Base-by-base conservation (phyloP, 371 early-diverging fungal species). In the Apophysomyces variabilis region DNA sequence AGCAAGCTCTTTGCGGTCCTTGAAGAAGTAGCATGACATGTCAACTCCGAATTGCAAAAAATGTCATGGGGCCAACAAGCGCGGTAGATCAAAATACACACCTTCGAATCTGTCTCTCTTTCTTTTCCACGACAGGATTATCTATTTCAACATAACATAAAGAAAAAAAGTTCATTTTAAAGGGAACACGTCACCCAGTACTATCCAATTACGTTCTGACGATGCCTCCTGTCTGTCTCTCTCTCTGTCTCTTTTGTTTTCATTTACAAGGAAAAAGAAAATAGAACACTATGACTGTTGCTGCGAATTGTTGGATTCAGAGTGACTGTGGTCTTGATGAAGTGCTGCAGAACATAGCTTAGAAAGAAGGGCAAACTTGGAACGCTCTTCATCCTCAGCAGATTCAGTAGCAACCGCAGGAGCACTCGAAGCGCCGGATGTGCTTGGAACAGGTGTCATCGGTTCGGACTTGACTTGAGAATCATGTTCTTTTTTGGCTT, bases 331-430 rank as follows among this genome's bases (percentile, higher is more conserved):
- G 43, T 72, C 69, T 21, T 72, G 74, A 16, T 69, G 70, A 37
- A 83, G 69, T 32, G 79, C 83, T 50, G 75, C 83, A 9, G 74
- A 60, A 45, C 80, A 83, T 5, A 83, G 70, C 59, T 83, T 75
- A 26, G 77, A 69, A n/a, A 83, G 70, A 11, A 78, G 74, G 44
- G 73, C 70, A 46, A 70, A 74, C 43, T 72, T 75, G 9, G 69
- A 66, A 3, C 72, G 67, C 60, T 80, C 77, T 45, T 77, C 78
- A 45, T 77, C 77, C 32, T 68, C 73, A 16, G 65, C 59, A 14
- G 66, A 39, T 43, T 69, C 77, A 41, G 76, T 66, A 12, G 82
- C 76, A 1, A 78, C 72, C 5, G 78, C 68, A 16, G 69, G 58
- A 38, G 62, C 70, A 26, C 32, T 26, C 54, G 82, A 73, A 14